Base-by-base conservation (phyloP, 768 basidiomycete genomes). In the Boletellus sp. region DNA sequence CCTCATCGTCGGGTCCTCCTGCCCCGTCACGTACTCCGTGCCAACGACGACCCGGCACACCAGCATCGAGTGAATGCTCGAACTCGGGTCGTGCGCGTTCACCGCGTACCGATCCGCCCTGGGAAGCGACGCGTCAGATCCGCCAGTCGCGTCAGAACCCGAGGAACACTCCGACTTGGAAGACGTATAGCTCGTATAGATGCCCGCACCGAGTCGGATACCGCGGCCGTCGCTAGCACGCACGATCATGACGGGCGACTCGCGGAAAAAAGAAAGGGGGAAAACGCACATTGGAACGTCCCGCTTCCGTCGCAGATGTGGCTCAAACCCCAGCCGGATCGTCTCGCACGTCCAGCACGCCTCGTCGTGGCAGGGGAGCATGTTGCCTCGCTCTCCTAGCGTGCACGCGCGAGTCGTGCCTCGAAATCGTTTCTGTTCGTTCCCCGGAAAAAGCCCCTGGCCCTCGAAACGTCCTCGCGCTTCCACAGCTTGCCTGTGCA, bases 351-450 rank as follows among this genome's bases (percentile, higher is more conserved):
- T 31, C 50, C 28, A 51, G n/a, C 63, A 64, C 9, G 20, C 38
- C 11, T 45, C 16, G 35, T 46, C 26, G n/a, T 15, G 13, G 19
- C 64, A 64, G 3, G 51, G 55, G 1, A 19, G 22, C 24, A 53
- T 5, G n/a, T 66, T 62, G 15, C 48, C 58, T 3, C 31, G 17
- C 41, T 64, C 63, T 1, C 63, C 63, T 15, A 64, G 26, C n/a
- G 39, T 52, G 17, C 63, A 66, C 6, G 54, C 64, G 3, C 63
- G 63, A 13, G 2, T 4, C 1, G 61, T 53, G 8, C 61, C 19
- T 1, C 64, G 63, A 19, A 66, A 66, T 1, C 19, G 61, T 31
- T 63, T 66, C 31, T 51, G 50, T 44, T 64, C 63, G 28, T 64
- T 64, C 1, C 62, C 62, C 1, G 45, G 2, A 4, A 9, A 65